These are phyloP conservation scores for Penicillium thymicola DNA, from an alignment of 2,329 filamentous ascomycete genomes.

Conservation along the genomic window DNA sequence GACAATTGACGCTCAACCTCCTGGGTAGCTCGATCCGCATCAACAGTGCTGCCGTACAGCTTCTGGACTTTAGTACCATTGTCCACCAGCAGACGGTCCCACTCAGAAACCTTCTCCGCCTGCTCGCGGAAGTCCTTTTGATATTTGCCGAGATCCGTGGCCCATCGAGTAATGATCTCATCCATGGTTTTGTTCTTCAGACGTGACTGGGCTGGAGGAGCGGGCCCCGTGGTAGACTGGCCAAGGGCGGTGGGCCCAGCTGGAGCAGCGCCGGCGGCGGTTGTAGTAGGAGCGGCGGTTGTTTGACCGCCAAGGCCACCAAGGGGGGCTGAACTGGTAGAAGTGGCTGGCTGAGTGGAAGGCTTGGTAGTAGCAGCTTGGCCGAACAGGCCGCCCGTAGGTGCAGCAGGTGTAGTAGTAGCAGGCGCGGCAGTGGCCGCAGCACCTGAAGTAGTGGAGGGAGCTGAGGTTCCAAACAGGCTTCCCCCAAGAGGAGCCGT, in stretches of 20 bases:
- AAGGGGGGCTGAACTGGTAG: not conserved
- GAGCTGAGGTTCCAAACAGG: slow-evolving; percentile 30
- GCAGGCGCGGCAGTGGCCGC: slow-evolving; percentile 31
- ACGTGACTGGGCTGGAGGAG: slow-evolving; percentile 75
- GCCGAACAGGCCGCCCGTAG: slow-evolving; percentile 23
- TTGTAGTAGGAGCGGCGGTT: slow-evolving; percentile 22
- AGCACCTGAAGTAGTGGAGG: slow-evolving; percentile 27
- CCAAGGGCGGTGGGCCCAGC: slow-evolving; percentile 49
- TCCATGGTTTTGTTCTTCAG: slow-evolving; percentile 99
- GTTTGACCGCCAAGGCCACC: slow-evolving; percentile 5
- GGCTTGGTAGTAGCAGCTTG: slow-evolving; percentile 29
- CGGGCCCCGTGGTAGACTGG: slow-evolving; percentile 74
- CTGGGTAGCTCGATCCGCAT: slow-evolving; percentile 86
- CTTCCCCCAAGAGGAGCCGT: slow-evolving; percentile 27
- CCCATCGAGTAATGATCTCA: slow-evolving; percentile 96
- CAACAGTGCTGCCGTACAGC: slow-evolving; percentile 85
- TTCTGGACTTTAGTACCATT: slow-evolving; percentile 95
- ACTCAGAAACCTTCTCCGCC: slow-evolving; percentile 78
- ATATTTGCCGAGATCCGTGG: slow-evolving; percentile 89
- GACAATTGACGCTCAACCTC: slow-evolving; percentile 92
- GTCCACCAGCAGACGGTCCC: slow-evolving; percentile 89
- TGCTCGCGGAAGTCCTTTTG: slow-evolving; percentile 95
- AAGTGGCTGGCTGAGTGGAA: slow-evolving; percentile 20
- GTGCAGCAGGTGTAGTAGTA: slow-evolving; percentile 22
- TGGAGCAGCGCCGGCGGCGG: slow-evolving; percentile 30